Evolutionary conservation across 2,329 filamentous ascomycete species (phyloP).

Genomic region (Verticillium nubilum): DNA sequence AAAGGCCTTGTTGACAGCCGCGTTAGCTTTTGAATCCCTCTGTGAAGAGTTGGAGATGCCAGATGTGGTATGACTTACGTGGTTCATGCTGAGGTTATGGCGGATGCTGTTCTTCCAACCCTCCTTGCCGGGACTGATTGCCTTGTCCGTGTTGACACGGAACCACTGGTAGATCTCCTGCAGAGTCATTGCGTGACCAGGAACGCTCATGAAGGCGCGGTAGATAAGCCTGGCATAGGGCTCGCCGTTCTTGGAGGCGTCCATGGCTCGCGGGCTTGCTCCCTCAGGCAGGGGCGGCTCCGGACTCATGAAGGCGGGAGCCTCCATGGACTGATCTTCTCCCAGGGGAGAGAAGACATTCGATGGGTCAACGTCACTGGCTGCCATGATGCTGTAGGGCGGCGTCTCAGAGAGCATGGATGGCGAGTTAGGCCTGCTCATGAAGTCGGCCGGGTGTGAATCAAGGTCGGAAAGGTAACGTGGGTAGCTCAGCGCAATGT

Average conservation of each 20-base stretch:
- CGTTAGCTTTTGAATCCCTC: too few relatives aligned
- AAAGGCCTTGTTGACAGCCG: conserved; percentile 25
- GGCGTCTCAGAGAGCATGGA: neutral
- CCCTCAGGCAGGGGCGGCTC: neutral
- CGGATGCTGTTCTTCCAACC: conserved; percentile 96
- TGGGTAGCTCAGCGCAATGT: conserved; percentile 4
- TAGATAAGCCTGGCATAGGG: conserved; percentile 83
- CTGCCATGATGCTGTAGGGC: neutral
- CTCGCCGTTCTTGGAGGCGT: conserved; percentile 31
- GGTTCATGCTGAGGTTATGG: conserved; percentile 95
- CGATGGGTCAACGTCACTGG: neutral
- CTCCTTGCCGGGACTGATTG: conserved; percentile 48
- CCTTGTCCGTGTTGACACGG: conserved; percentile 71
- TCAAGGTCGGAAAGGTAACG: neutral
- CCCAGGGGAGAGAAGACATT: neutral
- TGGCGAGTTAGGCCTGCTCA: neutral
- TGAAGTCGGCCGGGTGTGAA: neutral
- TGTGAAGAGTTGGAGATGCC: too few relatives aligned
- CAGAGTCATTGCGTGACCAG: conserved; percentile 66
- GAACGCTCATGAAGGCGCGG: conserved; percentile 63
- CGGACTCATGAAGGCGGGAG: neutral
- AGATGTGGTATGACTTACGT: too few relatives aligned
- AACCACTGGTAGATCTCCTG: conserved; percentile 93
- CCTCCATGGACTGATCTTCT: neutral
- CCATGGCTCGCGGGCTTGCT: neutral